These are phyloP conservation scores for Fraxinus nigra DNA, from an alignment of 305 asterid genomes.

Conservation along the genomic window DNA sequence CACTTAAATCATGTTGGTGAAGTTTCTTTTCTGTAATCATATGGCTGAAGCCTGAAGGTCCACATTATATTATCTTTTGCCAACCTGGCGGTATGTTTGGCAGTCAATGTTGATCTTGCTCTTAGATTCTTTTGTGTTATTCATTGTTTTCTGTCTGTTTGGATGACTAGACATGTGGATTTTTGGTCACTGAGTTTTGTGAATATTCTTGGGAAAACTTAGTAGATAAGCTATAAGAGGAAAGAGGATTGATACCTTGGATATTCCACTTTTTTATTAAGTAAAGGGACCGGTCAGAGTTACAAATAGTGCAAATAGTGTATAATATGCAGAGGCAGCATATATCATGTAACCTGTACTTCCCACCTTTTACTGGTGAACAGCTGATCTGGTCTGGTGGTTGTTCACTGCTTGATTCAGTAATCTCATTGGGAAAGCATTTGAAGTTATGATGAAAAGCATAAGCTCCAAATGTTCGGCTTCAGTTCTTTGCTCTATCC, in stretches of 20 bases:
- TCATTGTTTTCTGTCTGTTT: not conserved
- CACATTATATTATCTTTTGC: not conserved
- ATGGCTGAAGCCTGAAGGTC: not conserved
- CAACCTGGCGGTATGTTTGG: not conserved
- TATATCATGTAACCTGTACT: not conserved
- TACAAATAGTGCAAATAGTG: not conserved
- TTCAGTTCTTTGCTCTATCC: not conserved
- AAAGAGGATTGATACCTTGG: not conserved
- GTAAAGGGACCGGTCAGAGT: not conserved
- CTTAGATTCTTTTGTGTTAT: not conserved
- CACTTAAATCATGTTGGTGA: conserved; percentile 2
- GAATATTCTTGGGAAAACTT: not conserved
- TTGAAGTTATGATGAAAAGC: not conserved
- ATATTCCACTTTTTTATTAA: not conserved
- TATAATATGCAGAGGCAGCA: not conserved
- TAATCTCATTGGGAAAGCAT: not conserved
- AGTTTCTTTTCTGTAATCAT: not conserved
- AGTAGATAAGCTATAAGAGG: not conserved
- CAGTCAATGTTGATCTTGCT: not conserved
- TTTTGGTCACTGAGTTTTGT: not conserved
- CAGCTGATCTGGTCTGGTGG: not conserved
- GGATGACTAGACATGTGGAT: not conserved
- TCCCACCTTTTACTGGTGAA: not conserved
- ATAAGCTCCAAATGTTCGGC: not conserved
- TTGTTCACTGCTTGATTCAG: not conserved